Base-by-base conservation (phyloP, 768 basidiomycete genomes). In the Serendipita sp. region DNA sequence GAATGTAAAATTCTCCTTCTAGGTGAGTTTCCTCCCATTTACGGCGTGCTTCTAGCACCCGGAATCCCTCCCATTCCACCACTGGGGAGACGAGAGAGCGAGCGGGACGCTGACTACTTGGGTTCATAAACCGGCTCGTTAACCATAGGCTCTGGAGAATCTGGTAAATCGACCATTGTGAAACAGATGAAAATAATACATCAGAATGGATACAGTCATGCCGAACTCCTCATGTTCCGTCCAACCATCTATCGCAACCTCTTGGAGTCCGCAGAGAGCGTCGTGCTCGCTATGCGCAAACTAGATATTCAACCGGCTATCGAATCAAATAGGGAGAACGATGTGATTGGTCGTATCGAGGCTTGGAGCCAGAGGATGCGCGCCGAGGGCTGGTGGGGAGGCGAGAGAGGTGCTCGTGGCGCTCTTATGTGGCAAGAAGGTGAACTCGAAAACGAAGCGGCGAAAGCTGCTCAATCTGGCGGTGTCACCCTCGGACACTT, bases 101-200 rank as follows among this genome's bases (percentile, higher is more conserved):
- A 47, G 18, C 15, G 16, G 15, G 16, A 15, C 16, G 45, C 15
- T 47, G 24, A 24, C 24, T 24, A 24, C n/a, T 56, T 56, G 54
- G 11, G 13, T 11, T 5, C 47, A 15, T n/a, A n/a, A 54, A 56
- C 41, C 8, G 5, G 1, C 30, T 51, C 8, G 5, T 51, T 32
- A 15, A 15, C 37, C 15, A 24, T 69, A 94, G 93, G 94, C 64
- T 93, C 92, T 13, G 92, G 94, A 70, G 92, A 95, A 77, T 90
- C 88, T 0, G 95, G 94, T 3, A 97, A 97, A 76, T 86, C 84
- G 3, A 98, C 94, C 0, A 92, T 98, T 68, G 92, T 96, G 41
- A 97, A 98, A 73, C 94, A 98, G 74, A 96, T 98, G 93, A 96
- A 95, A 80, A 94, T 97, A 65, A 93, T 97, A 58, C 89, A 98